Base-by-base conservation (phyloP, 2,329 filamentous ascomycete genomes). In the Pseudogymnoascus sp. region DNA sequence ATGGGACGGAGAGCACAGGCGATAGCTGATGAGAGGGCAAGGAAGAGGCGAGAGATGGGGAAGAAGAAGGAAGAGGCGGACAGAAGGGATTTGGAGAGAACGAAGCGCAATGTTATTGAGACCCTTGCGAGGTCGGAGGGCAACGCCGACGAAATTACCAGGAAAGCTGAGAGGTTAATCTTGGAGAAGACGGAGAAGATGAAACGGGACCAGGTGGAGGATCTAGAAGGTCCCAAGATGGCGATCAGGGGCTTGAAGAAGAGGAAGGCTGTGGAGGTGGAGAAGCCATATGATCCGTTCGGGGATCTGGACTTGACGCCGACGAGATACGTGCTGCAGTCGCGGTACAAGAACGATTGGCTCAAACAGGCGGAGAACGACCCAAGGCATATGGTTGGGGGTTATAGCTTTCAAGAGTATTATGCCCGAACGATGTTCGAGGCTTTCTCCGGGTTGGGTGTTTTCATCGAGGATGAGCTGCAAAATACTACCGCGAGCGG, bases 201-300 rank as follows among this genome's bases (percentile, higher is more conserved):
- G 67, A 77, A 78, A 67, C 75, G 68, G 67, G 63, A 65, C 25
- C 13, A 68, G 67, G 65, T 66, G 61, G 2, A 67, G 54, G 60
- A 39, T 28, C 63, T 64, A 1, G 63, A 37, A 28, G 71, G 68
- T 11, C 43, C 66, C 5, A 71, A 77, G 11, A 76, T 88, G 34
- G 85, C 88, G 2, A 93, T 97, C 76, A 89, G 90, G 69, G 93
- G 93, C 1, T 82, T 97, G 65, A 92, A 90, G 76, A 87, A 83
- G 71, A 81, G 76, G 69, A 79, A 82, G 64, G 80, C 81, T 2
- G 82, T 84, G 1, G 83, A 84, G 37, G 84, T 84, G 5, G 86
- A 92, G 70, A 86, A 87, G 65, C 88, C 91, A 0, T 97, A 96
- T 77, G 92, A 97, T 78, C 90, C 93, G 0, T 96, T 95, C 73